A percentile compares a stretch with the other conserved stretches of the same genome.
phyloP scores from a whole-genome alignment of 805 yeast species.

The Wickerhamiella alocasiicola region DNA sequence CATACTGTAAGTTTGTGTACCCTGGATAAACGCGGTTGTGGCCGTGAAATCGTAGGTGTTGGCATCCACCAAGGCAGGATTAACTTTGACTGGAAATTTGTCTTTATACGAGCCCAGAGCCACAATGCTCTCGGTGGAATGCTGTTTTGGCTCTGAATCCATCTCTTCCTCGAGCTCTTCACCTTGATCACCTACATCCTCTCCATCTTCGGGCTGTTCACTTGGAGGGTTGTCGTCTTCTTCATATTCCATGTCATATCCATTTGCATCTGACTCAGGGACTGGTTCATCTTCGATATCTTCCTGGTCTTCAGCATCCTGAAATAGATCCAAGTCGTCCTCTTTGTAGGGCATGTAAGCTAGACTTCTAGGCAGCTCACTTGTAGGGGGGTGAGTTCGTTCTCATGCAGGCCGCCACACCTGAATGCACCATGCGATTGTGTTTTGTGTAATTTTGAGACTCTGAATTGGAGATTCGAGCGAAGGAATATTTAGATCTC shows the following conservation, averaged over 20 bases:
- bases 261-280: constrained; percentile 2
- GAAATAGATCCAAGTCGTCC: constrained; percentile 5
- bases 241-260: neutral
- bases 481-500: no score
- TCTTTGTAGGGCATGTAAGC: constrained; percentile 6
- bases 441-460: no score
- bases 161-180: neutral
- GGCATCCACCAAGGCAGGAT: neutral
- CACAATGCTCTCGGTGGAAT: neutral
- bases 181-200: neutral
- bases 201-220: neutral
- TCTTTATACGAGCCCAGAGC: neutral
- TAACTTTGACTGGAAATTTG: neutral
- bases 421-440: no score
- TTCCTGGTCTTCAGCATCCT: constrained; percentile 7
- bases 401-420: no score
- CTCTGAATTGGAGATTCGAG: no score
- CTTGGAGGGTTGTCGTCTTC: neutral
- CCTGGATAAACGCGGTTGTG: constrained; percentile 75
- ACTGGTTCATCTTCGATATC: neutral
- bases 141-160: neutral
- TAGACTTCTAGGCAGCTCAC: no score
- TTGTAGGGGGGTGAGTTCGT: no score
- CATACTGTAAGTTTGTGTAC: constrained; percentile 63
- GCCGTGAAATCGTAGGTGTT: constrained; percentile 33